Evolutionary conservation across 805 yeast species (phyloP).

Genomic region (Ogataea zsoltii): DNA sequence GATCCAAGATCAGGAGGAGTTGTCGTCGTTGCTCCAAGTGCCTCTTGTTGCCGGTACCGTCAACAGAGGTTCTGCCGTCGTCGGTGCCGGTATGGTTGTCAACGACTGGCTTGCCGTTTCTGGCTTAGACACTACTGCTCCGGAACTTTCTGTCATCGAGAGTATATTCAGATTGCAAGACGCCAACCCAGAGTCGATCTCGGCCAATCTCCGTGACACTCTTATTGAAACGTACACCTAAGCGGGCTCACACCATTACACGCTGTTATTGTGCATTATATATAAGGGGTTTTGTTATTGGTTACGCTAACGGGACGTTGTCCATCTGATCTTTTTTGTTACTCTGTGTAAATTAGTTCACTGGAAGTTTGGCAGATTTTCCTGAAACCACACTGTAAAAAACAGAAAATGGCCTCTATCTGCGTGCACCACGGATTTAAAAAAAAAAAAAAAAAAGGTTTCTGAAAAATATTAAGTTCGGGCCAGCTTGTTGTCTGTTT

Average conservation of each 20-base stretch:
- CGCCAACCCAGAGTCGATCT: constrained; percentile 83
- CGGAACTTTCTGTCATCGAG: constrained; percentile 95
- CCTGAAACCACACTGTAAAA: no score
- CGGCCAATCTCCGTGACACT: constrained; percentile 86
- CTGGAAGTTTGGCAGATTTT: not conserved
- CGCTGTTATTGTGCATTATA: constrained; percentile 3
- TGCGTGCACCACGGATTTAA: no score
- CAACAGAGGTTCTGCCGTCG: constrained; percentile 95
- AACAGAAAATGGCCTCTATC: no score
- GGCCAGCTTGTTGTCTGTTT: no score
- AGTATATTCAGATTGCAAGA: constrained; percentile 93
- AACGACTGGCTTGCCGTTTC: constrained; percentile 98
- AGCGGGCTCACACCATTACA: constrained; percentile 4
- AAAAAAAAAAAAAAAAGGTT: no score
- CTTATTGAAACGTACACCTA: constrained; percentile 88
- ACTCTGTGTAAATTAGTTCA: not conserved
- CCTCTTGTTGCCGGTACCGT: constrained; percentile 99
- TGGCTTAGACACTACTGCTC: constrained; percentile 97
- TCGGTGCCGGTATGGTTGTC: constrained; percentile 98
- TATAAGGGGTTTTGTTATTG: constrained; percentile 5
- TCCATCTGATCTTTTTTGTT: constrained; percentile 1
- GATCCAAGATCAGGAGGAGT: constrained; percentile 96
- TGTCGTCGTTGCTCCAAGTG: constrained; percentile 91
- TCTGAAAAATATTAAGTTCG: no score
- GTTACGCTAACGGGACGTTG: constrained; percentile 2